Evolutionary conservation across 2,329 filamentous ascomycete genomes (phyloP).

Genomic region (Alternaria triticina): DNA sequence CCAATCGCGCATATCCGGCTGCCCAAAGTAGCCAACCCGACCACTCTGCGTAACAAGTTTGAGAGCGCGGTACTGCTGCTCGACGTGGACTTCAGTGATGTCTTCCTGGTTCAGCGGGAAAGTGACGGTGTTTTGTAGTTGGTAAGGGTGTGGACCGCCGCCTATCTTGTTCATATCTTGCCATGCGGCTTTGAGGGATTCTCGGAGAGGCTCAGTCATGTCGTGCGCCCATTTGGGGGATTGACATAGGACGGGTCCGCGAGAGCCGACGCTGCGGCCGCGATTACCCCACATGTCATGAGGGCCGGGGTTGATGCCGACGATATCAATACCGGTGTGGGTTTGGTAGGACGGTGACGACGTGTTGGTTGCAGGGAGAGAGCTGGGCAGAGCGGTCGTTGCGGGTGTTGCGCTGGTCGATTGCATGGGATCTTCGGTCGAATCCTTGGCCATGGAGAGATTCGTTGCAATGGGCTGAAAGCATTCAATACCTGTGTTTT

Average conservation of each 20-base stretch:
- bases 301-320: neutral
- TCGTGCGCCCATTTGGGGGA: neutral
- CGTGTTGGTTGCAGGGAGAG: neutral
- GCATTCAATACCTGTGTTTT: conserved; percentile 1
- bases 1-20: conserved; percentile 7
- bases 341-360: neutral
- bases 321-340: neutral
- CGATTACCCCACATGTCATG: neutral
- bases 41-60: conserved; percentile 22
- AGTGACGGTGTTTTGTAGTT: neutral
- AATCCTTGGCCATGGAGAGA: neutral
- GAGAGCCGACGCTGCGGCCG: neutral
- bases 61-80: conserved; percentile 13
- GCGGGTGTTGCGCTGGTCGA: neutral
- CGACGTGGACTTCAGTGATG: conserved; percentile 24
- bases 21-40: conserved; percentile 17
- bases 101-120: conserved; percentile 22
- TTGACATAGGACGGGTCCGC: neutral
- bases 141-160: neutral
- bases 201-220: neutral
- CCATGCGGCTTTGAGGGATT: neutral
- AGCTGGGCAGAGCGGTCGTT: neutral
- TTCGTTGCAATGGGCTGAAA: neutral
- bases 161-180: neutral
- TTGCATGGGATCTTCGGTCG: neutral